Percentiles rank a stretch among this genome's conserved stretches.
phyloP scores from a whole-genome alignment of 345 rosid genomes.

The Ceriops decandra region DNA sequence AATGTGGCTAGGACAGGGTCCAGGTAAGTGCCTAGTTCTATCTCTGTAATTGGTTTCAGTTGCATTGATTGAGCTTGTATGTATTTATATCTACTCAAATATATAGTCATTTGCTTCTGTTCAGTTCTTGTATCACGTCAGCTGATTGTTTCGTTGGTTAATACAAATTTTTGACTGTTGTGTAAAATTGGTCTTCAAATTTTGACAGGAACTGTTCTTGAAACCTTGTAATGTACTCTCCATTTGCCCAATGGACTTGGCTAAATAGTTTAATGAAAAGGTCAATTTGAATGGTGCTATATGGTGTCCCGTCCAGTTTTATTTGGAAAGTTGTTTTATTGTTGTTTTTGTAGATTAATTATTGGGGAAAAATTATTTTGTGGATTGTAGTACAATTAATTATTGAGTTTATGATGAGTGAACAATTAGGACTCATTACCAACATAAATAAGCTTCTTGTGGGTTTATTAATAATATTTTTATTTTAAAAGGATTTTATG shows the following conservation, averaged over 20 bases:
- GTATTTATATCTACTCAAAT: neutral
- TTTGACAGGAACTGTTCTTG: neutral
- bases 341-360: no score
- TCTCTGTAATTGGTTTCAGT: neutral
- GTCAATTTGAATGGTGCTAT: no score
- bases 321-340: neutral
- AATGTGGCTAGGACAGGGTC: constrained; percentile 32
- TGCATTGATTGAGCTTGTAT: neutral
- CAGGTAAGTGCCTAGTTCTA: constrained; percentile 13
- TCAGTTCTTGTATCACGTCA: neutral
- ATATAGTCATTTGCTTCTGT: neutral
- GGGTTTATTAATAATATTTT: neutral
- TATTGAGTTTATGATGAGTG: neutral
- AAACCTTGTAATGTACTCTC: neutral
- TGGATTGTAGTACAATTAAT: neutral
- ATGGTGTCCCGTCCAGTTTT: neutral
- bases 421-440: neutral
- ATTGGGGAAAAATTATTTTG: no score
- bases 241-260: no score
- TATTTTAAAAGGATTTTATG: no score
- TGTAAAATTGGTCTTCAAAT: neutral
- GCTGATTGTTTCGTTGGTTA: neutral
- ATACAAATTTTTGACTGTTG: neutral
- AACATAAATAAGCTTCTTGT: neutral
- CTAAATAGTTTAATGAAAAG: no score